Base-by-base conservation (phyloP, 768 basidiomycete genomes). In the Rhizopogon sp. region DNA sequence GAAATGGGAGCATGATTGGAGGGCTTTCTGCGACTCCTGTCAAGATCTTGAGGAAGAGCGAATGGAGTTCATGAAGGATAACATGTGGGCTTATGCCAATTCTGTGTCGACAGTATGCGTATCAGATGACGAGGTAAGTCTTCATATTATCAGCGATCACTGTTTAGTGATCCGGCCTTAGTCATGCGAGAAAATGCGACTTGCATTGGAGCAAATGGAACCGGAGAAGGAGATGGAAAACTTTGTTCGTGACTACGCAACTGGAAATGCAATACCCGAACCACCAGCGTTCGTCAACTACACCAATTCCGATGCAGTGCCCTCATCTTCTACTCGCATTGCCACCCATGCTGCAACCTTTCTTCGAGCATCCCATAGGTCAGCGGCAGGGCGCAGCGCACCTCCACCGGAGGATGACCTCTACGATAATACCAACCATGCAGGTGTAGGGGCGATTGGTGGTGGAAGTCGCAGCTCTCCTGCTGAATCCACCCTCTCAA, bases 1-100 rank as follows among this genome's bases (percentile, higher is more conserved):
- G 49, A 88, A 88, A 64, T 98, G 96, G 97, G 94, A 97, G 66
- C 77, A 80, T 58, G 88, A 91, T 56, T 99, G 97, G 97, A 95
- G 91, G 70, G 75, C 75, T 3, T 98, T 97, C 72, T 95, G 93
- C 65, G 97, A 99, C 70, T 83, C 82, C 43, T 92, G 92, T 58
- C 97, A 99, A 71, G 97, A 99, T 73, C 72, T 97, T 49, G 97
- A 99, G 64, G 94, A 98, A 62, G 87, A 94, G 56, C 82, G 97
- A n/a, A 73, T 95, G 65, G 92, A 94, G 57, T 92, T 96, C 67
- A 85, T 89, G 76, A 98, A 96, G 72, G 92, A 95, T 66, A 91
- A 90, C 61, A 79, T 97, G 71, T 99, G 97, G 96, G 82, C 84
- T 6, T 98, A 92, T 68, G 94, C 97, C 0, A 99, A 99, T 68